Conservation (phyloP, 257 asterid species). For the Solanum chmielewskii region DNA sequence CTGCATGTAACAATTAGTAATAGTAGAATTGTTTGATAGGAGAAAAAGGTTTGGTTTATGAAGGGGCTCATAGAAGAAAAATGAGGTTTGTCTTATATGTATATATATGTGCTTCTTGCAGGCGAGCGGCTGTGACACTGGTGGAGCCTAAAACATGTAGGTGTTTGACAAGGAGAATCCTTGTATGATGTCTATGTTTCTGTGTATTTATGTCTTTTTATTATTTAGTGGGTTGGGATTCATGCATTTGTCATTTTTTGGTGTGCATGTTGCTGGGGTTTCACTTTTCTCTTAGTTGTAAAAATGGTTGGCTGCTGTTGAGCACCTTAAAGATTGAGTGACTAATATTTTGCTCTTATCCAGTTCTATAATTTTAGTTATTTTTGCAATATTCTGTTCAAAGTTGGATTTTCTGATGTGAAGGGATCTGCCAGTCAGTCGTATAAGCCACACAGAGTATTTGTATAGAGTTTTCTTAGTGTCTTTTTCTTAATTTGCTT, state of each 20-base stretch:
- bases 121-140: slow-evolving; percentile 83
- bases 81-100: slow-evolving; percentile 90
- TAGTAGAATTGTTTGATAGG: slow-evolving; percentile 17
- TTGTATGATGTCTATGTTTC: slow-evolving; percentile 31
- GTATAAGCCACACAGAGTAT: background rate
- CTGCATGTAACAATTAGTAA: background rate
- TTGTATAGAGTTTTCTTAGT: background rate
- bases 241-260: background rate
- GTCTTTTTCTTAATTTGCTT: background rate
- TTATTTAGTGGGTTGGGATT: slow-evolving; percentile 50
- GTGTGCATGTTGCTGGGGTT: background rate
- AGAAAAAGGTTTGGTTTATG: slow-evolving; percentile 40
- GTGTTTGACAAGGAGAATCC: slow-evolving; percentile 88
- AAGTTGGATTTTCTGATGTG: background rate
- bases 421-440: background rate
- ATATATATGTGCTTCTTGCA: slow-evolving; percentile 90
- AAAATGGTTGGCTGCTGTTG: background rate
- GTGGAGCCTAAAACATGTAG: slow-evolving; percentile 95
- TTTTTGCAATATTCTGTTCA: background rate
- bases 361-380: background rate
- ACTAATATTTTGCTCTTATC: background rate
- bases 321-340: background rate
- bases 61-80: slow-evolving; percentile 36
- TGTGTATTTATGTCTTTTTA: background rate
- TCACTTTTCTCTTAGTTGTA: background rate